Conservation (phyloP, 805 yeast species). For the Lipomyces mesembrius region DNA sequence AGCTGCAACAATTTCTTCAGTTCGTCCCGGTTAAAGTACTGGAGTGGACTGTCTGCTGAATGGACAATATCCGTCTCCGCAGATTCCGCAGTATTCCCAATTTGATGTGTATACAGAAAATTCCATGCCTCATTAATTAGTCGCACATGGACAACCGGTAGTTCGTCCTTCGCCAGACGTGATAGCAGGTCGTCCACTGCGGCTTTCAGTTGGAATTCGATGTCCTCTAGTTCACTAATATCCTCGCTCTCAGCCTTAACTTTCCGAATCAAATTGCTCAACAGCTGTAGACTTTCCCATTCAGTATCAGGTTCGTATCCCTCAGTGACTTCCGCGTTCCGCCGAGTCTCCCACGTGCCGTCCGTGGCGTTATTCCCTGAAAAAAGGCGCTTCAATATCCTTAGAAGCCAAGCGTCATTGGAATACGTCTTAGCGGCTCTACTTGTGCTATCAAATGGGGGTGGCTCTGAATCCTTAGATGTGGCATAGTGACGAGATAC, state of each 20-base stretch:
- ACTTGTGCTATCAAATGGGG: neutral
- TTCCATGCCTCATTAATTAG: conserved; percentile 34
- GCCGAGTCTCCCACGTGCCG: conserved; percentile 19
- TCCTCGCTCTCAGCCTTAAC: conserved; percentile 23
- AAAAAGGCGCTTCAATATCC: neutral
- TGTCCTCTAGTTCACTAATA: conserved; percentile 14
- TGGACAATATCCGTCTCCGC: conserved; percentile 17
- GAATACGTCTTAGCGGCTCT: neutral
- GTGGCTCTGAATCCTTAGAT: neutral
- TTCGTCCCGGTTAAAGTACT: conserved; percentile 20
- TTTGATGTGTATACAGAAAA: conserved; percentile 24
- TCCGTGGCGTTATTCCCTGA: neutral
- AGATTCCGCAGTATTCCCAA: conserved; percentile 16
- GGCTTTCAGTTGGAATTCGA: conserved; percentile 26
- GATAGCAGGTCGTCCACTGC: conserved; percentile 24
- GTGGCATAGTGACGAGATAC: neutral
- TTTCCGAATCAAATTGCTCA: conserved; percentile 29
- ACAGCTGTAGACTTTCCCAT: conserved; percentile 33
- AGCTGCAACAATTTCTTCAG: conserved; percentile 18
- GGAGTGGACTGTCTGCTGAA: conserved; percentile 7
- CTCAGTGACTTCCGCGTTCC: conserved; percentile 2
- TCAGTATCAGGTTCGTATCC: conserved; percentile 34
- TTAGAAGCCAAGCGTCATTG: neutral
- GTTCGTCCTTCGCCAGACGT: conserved; percentile 18
- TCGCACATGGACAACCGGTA: conserved; percentile 29